Evolutionary conservation across 2,329 filamentous ascomycete species (phyloP), one percentile per base, ranked within the genome.

Genomic region (Alternaria longipes): DNA sequence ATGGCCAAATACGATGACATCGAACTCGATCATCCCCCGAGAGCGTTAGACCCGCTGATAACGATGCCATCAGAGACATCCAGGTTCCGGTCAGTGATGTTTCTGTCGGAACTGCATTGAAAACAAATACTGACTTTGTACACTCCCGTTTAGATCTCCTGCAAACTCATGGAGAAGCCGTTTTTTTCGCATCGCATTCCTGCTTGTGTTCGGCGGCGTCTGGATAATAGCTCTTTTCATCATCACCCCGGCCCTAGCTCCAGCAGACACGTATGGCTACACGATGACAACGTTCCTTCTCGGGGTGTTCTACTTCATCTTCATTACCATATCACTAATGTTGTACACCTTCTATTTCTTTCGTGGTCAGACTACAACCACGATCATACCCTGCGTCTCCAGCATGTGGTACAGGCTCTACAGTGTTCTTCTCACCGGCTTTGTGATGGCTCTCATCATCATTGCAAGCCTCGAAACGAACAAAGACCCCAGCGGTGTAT

Each of bases 341-440:
- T 16, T 62, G 4, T 63, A 61, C 30, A 38, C 47, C 5, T 42
- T 59, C 24, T 57, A 59, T 22, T 63, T 63, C 5, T 30, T 60
- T 16, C 46, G 46, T 18, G 62, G 53, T 3, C 54, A 58, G 26
- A 67, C 58, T 4, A 63, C 60, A 14, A 63, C 58, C 22, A 63
- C 60, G 3, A 52, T 68, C 14, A 34, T 67, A 4, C 64, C 64
- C 9, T 63, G 62, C 26, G 46, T 65, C 26, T 60, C 59, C 1
- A 60, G 34, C 18, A 49, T 32, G 12, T 65, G 64, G 62, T 65
- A 68, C 47, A 65, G 56, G 47, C 20, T 65, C 11, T 67, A 68
- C 24, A 67, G 60, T 8, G 3, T 65, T 5, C n/a, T 58, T 12
- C 24, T 64, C n/a, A 30, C 63, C 7, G 40, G 14, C 3, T 42